Evolutionary conservation across 2,329 filamentous ascomycete species (phyloP).

Genomic region (Cercospora brassicicola): DNA sequence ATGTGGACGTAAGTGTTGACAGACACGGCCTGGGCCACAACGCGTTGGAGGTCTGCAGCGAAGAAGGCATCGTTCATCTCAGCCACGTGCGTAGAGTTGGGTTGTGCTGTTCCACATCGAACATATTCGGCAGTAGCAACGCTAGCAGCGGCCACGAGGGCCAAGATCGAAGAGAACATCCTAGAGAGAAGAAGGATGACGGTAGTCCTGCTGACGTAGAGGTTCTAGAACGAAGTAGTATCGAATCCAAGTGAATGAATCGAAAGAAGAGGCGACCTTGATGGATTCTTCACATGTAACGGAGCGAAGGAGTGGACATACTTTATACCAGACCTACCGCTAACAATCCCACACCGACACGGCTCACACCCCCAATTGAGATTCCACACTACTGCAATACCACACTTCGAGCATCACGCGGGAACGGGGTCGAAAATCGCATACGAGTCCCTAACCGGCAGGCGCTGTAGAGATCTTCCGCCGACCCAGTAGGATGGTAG

Average conservation of each 20-base stretch:
- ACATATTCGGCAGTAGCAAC: slow-evolving; percentile 22
- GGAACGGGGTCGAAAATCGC: background rate
- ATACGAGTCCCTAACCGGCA: slow-evolving; percentile 2
- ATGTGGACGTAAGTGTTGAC: slow-evolving; percentile 44
- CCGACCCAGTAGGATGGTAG: background rate
- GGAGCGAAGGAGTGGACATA: background rate
- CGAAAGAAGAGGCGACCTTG: slow-evolving; percentile 4
- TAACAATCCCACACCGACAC: background rate
- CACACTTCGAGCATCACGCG: background rate
- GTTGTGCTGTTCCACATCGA: slow-evolving; percentile 25
- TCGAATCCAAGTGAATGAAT: slow-evolving; percentile 13
- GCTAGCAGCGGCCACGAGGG: slow-evolving; percentile 16
- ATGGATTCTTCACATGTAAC: slow-evolving; percentile 8
- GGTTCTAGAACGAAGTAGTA: background rate
- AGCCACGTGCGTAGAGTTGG: slow-evolving; percentile 19
- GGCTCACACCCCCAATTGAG: background rate
- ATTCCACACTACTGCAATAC: background rate
- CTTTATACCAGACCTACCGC: slow-evolving; percentile 14
- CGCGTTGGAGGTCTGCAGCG: slow-evolving; percentile 12
- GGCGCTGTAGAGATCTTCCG: background rate
- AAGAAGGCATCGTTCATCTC: slow-evolving; percentile 25
- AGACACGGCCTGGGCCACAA: slow-evolving; percentile 8
- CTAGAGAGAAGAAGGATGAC: background rate
- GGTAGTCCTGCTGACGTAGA: background rate
- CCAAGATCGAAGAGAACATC: slow-evolving; percentile 21